phyloP scores from a whole-genome alignment of 2,329 filamentous ascomycete species.

The Escovopsis sp. region DNA sequence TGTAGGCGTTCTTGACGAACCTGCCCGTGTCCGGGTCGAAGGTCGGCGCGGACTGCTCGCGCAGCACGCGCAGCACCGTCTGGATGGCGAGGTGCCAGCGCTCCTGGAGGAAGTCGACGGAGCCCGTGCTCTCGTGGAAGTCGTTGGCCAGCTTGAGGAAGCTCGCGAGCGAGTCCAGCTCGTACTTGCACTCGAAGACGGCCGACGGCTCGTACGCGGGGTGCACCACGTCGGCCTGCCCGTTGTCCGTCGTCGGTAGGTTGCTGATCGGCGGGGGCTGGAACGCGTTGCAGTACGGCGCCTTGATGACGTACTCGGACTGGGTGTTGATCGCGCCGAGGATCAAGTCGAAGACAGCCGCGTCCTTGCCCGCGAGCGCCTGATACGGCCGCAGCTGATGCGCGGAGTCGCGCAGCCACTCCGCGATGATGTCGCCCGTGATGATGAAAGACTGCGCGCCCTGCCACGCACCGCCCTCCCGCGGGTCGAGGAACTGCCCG shows the following conservation, averaged over 20 bases:
- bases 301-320: conserved; percentile 83
- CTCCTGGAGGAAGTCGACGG: conserved; percentile 59
- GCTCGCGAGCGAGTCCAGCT: conserved; percentile 86
- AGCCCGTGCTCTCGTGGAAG: conserved; percentile 67
- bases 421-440: conserved; percentile 82
- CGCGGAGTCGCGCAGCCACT: conserved; percentile 84
- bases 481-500: conserved; percentile 9
- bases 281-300: conserved; percentile 96
- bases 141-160: conserved; percentile 79
- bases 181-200: conserved; percentile 98
- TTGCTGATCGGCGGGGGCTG: conserved; percentile 80
- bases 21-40: conserved; percentile 54
- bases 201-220: conserved; percentile 68
- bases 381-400: conserved; percentile 92
- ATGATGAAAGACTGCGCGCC: conserved; percentile 87
- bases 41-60: conserved; percentile 65
- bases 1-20: conserved; percentile 64
- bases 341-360: conserved; percentile 62
- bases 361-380: conserved; percentile 64
- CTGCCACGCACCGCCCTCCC: conserved; percentile 53
- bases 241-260: conserved; percentile 56
- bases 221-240: conserved; percentile 71
- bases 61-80: conserved; percentile 56
- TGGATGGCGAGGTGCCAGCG: conserved; percentile 70
- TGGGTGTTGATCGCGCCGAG: conserved; percentile 93